Conservation (phyloP, 2,329 filamentous ascomycete genomes). For the Ophiostoma quercus region DNA sequence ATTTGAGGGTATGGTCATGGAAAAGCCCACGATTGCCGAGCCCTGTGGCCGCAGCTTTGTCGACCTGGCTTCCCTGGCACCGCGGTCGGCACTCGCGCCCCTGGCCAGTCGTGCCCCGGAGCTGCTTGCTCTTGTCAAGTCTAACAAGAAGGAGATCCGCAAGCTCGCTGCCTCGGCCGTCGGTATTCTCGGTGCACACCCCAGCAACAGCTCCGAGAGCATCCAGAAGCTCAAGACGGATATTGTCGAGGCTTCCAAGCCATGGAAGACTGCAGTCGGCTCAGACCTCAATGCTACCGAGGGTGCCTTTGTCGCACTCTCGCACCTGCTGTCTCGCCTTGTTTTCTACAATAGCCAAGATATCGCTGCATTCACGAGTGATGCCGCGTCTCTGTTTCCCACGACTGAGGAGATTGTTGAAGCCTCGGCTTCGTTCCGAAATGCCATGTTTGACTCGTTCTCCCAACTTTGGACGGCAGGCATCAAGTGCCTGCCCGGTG, state of each 20-base stretch:
- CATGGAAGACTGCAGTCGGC: constrained; percentile 48
- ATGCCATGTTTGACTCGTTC: constrained; percentile 43
- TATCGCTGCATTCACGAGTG: neutral
- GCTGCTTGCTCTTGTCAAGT: constrained; percentile 58
- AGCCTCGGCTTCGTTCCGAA: constrained; percentile 37
- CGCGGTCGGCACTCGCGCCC: constrained; percentile 39
- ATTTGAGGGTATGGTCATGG: constrained; percentile 52
- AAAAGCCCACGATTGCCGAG: constrained; percentile 40
- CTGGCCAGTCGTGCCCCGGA: constrained; percentile 47
- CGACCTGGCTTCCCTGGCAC: constrained; percentile 44
- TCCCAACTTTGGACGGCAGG: constrained; percentile 43
- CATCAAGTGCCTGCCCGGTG: constrained; percentile 34
- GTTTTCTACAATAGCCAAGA: constrained; percentile 38
- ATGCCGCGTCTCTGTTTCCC: constrained; percentile 20
- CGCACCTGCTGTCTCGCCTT: constrained; percentile 41
- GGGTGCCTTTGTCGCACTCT: constrained; percentile 44
- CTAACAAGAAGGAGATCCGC: constrained; percentile 66
- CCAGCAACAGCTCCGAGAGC: constrained; percentile 38
- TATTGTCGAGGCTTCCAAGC: constrained; percentile 43
- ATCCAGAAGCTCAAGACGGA: constrained; percentile 41
- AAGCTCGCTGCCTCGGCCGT: constrained; percentile 62
- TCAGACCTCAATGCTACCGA: constrained; percentile 44
- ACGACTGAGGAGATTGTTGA: constrained; percentile 25
- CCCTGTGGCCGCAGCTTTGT: constrained; percentile 50
- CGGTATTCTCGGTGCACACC: constrained; percentile 71